Evolutionary conservation across 768 basidiomycete genomes (phyloP).

Genomic region (Mycena alexandri): DNA sequence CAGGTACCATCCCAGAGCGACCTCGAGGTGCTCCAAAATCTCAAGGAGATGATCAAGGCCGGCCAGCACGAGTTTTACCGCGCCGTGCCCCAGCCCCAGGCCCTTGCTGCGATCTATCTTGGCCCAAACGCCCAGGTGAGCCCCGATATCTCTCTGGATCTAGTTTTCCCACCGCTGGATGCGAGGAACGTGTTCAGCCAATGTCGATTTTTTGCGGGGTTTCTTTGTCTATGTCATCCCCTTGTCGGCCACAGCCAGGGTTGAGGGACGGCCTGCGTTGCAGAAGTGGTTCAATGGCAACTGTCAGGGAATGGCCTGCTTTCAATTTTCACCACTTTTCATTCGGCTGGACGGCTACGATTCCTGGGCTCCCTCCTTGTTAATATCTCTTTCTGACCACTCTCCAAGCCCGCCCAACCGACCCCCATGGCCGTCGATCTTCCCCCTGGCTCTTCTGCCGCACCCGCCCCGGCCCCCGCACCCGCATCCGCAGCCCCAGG

Average conservation of each 20-base stretch:
- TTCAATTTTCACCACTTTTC: background rate
- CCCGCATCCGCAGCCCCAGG: constrained; percentile 1
- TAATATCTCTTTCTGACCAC: constrained; percentile 3
- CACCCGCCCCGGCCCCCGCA: constrained; percentile 4
- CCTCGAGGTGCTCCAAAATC: constrained; percentile 79
- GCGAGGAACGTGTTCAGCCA: too few species aligned
- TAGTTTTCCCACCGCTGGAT: too few species aligned
- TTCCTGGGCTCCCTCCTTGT: too few species aligned
- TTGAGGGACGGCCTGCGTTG: too few species aligned
- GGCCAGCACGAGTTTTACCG: constrained; percentile 81
- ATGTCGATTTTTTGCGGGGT: too few species aligned
- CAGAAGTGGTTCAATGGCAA: too few species aligned
- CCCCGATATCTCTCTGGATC: background rate
- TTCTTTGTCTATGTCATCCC: too few species aligned
- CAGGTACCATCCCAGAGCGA: constrained; percentile 50
- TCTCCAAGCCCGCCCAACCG: constrained; percentile 14
- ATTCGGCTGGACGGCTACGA: too few species aligned
- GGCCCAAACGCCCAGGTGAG: constrained; percentile 56
- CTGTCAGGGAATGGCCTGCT: background rate
- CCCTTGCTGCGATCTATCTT: constrained; percentile 73
- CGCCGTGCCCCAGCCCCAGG: constrained; percentile 73
- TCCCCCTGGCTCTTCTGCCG: constrained; percentile 4
- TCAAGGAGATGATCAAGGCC: constrained; percentile 78
- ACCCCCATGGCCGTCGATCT: constrained; percentile 8
- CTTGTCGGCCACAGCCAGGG: too few species aligned